Evolutionary conservation across 2,329 filamentous ascomycete species (phyloP), one percentile per base, ranked within the genome.

Genomic region (Penicillium sp.): DNA sequence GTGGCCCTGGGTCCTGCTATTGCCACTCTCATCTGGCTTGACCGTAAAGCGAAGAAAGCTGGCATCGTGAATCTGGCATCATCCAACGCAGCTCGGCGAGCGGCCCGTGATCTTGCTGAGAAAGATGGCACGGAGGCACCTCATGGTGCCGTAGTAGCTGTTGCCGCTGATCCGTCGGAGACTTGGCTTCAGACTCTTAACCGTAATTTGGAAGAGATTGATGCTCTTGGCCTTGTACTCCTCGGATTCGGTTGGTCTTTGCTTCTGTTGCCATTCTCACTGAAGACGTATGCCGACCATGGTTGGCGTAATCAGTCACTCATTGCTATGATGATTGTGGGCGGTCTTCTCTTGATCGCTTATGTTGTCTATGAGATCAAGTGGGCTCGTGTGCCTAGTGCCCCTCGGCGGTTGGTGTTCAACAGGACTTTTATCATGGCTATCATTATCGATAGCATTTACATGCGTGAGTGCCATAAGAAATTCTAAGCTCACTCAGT

Each of bases 301-400:
- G 46, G 36, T 9, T 48, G 46, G 46, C 29, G n/a, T 4, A 48
- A 48, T 14, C 46, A 16, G 8, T 41, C 36, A 2, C 39, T 48
- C n/a, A 40, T 48, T 14, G 36, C 46, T 22, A 48, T 48, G 46
- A 48, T 48, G 36, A 39, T 41, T 41, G 36, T 41, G 2, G 46
- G 36, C 2, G 34, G 22, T 9, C 10, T 48, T 38, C 21, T 48
- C 6, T 24, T 40, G n/a, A 21, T 41, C 11, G 36, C 36, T 6
- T 36, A 36, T n/a, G 34, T 36, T 36, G 34, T n/a, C 34, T 36
- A 36, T 16, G 34, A 36, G 14, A 36, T 36, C 34, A 36, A 36
- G 34, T 36, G 34, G 34, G 34, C 34, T 36, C 34, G 34, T 36
- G 34, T 36, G 6, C 34, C 34, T 13, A 36, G 34, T 36, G 34